Conservation (phyloP, 1,139 yeast genomes). For the Spathaspora sp. region DNA sequence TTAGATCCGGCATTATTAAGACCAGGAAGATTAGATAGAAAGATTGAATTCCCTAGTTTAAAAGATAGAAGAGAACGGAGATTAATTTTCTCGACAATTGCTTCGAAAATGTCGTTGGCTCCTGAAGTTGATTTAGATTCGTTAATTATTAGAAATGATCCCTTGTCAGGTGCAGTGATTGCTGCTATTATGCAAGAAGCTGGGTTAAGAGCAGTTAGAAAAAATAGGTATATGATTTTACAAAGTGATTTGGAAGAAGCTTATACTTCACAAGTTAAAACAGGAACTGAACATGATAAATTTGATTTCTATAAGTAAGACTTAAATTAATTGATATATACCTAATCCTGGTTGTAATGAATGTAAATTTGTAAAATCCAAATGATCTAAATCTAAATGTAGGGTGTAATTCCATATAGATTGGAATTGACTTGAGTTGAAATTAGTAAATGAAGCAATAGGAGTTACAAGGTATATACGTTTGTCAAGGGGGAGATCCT, state of each 20-base stretch:
- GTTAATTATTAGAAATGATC: slow-evolving; percentile 91
- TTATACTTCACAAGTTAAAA: slow-evolving; percentile 92
- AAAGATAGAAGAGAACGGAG: slow-evolving; percentile 98
- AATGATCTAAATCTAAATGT: slow-evolving; percentile 69
- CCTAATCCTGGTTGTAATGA: slow-evolving; percentile 63
- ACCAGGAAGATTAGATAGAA: slow-evolving; percentile 98
- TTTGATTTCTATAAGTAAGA: slow-evolving; percentile 90
- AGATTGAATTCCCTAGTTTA: slow-evolving; percentile 93
- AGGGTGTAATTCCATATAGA: slow-evolving; percentile 43
- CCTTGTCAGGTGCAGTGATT: slow-evolving; percentile 94
- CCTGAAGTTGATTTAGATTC: slow-evolving; percentile 98
- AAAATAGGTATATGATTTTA: slow-evolving; percentile 92
- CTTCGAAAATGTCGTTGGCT: slow-evolving; percentile 96
- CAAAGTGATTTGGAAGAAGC: slow-evolving; percentile 98
- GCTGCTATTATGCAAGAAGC: slow-evolving; percentile 99
- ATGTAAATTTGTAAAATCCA: slow-evolving; percentile 46
- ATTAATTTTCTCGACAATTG: slow-evolving; percentile 91
- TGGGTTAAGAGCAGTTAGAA: slow-evolving; percentile 96
- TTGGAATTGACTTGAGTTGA: slow-evolving; percentile 17
- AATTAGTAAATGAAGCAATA: slow-evolving; percentile 36
- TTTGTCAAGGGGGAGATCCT: slow-evolving; percentile 9
- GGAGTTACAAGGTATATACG: slow-evolving; percentile 48
- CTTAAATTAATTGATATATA: slow-evolving; percentile 40
- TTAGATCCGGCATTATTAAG: slow-evolving; percentile 95
- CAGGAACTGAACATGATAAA: slow-evolving; percentile 93